phyloP scores from a whole-genome alignment of 495 filamentous ascomycete species.

The Polyplosphaeria fusca region DNA sequence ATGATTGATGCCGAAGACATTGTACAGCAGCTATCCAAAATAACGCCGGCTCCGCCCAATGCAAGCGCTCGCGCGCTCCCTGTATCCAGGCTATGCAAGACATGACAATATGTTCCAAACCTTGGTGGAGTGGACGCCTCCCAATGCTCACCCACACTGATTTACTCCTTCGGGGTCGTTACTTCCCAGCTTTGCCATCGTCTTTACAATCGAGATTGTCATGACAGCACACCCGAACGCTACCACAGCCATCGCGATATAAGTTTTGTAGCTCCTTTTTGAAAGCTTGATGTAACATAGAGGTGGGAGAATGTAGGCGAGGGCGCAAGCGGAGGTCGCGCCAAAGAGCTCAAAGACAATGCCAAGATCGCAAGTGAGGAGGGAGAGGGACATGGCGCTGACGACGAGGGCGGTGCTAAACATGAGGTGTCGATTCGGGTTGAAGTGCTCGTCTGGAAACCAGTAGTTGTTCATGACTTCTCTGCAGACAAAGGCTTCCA shows the following conservation, averaged over 20 bases:
- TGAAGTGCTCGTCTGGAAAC: constrained; percentile 76
- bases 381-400: constrained; percentile 68
- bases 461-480: constrained; percentile 96
- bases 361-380: constrained; percentile 89
- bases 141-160: constrained; percentile 9
- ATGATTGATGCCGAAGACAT: too few species aligned
- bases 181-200: constrained; percentile 34
- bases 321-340: constrained; percentile 85
- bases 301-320: constrained; percentile 94
- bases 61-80: constrained; percentile 11
- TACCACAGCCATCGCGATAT: constrained; percentile 19
- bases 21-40: too few species aligned
- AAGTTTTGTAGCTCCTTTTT: constrained; percentile 41
- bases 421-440: constrained; percentile 77
- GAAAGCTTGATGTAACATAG: constrained; percentile 93
- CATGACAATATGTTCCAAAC: too few species aligned
- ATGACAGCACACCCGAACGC: constrained; percentile 33
- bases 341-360: constrained; percentile 94
- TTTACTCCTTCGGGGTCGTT: not conserved
- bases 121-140: not conserved
- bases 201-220: constrained; percentile 21
- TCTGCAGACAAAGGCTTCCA: constrained; percentile 95
- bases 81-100: constrained; percentile 14
- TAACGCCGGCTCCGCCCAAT: not conserved
- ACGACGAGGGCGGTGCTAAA: constrained; percentile 78